Evolutionary conservation across 2,329 filamentous ascomycete genomes (phyloP).

Genomic region (Grosmannia clavigera): DNA sequence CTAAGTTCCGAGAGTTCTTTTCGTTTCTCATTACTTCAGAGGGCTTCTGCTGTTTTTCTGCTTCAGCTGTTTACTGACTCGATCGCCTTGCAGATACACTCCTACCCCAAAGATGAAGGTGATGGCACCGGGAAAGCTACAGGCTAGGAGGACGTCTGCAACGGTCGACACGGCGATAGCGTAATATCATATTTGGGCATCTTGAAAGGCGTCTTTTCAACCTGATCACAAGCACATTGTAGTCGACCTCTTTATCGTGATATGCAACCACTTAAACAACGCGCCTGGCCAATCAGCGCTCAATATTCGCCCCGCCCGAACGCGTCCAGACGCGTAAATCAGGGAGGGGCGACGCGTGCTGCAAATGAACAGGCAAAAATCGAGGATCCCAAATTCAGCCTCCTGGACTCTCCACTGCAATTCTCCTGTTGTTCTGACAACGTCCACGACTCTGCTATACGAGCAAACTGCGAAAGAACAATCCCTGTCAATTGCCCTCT

Average conservation of each 20-base stretch:
- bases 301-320: background rate
- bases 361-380: background rate
- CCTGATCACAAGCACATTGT: background rate
- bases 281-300: slow-evolving; percentile 8
- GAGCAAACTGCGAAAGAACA: background rate
- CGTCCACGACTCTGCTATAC: background rate
- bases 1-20: background rate
- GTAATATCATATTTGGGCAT: background rate
- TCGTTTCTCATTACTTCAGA: background rate
- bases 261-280: slow-evolving; percentile 14
- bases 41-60: background rate
- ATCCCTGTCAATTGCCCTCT: background rate
- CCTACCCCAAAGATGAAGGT: background rate
- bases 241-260: background rate
- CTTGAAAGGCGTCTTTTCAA: background rate
- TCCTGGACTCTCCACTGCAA: background rate
- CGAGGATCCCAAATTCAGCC: background rate
- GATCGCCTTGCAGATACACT: slow-evolving; percentile 1
- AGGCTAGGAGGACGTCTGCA: background rate
- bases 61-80: background rate
- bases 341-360: background rate
- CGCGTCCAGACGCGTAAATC: slow-evolving; percentile 14
- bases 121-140: background rate
- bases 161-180: background rate
- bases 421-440: background rate